phyloP scores from a whole-genome alignment of 345 rosid species.

The Raphanus sativus region DNA sequence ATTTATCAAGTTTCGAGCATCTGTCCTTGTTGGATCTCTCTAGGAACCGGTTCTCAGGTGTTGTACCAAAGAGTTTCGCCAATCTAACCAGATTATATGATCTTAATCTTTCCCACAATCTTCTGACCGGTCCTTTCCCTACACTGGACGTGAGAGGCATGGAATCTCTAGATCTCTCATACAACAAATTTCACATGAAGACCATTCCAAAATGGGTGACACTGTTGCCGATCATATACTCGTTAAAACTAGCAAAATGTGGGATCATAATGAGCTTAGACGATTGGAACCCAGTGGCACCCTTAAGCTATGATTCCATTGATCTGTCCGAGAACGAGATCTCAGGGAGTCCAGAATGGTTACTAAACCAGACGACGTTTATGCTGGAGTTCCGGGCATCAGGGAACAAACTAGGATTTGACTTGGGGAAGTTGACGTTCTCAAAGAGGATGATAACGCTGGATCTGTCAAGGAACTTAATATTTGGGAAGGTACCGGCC shows the following conservation, averaged over 20 bases:
- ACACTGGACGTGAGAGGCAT: slow-evolving; percentile 40
- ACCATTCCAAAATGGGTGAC: background rate
- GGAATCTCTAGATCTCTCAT: background rate
- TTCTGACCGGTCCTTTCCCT: slow-evolving; percentile 65
- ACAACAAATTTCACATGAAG: background rate
- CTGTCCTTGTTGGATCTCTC: slow-evolving; percentile 63
- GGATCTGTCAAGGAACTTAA: background rate
- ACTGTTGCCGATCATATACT: background rate
- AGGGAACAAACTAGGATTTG: background rate
- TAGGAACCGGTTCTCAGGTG: slow-evolving; percentile 45
- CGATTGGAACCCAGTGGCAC: background rate
- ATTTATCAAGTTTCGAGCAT: slow-evolving; percentile 50
- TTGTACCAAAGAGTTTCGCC: slow-evolving; percentile 52
- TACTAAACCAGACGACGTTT: background rate
- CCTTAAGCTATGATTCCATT: background rate
- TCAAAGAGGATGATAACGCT: background rate
- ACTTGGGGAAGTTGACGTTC: background rate
- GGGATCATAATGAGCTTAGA: background rate
- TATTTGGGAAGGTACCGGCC: background rate
- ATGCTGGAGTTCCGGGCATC: background rate
- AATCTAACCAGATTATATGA: slow-evolving; percentile 62
- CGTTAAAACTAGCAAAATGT: background rate
- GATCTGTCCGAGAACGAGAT: background rate
- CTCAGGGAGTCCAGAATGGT: background rate
- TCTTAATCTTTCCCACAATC: slow-evolving; percentile 61